Percentiles rank a stretch among this genome's conserved stretches.
These are phyloP conservation scores for Elsinoe necatrix DNA, from an alignment of 2,329 filamentous ascomycete genomes.

Conservation along the genomic window DNA sequence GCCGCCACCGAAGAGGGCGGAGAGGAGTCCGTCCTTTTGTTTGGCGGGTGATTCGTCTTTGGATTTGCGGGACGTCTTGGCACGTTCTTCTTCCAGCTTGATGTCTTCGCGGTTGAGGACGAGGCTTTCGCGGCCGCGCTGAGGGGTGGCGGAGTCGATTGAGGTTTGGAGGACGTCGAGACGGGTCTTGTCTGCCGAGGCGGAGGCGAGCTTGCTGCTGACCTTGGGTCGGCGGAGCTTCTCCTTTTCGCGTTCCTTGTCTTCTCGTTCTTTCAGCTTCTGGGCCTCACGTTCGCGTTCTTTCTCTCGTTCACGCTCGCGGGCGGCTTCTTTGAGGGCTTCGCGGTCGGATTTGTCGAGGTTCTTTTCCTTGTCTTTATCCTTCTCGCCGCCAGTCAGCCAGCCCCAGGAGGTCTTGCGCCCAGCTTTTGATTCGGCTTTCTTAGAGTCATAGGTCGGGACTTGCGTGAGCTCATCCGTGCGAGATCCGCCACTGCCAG, in stretches of 20 bases:
- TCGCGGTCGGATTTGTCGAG: constrained; percentile 61
- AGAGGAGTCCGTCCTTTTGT: constrained; percentile 74
- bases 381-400: constrained; percentile 61
- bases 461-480: constrained; percentile 76
- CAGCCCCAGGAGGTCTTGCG: constrained; percentile 81
- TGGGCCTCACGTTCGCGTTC: constrained; percentile 53
- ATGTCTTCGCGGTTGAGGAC: constrained; percentile 70
- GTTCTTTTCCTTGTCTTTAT: constrained; percentile 72
- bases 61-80: constrained; percentile 60
- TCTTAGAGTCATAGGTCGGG: constrained; percentile 66
- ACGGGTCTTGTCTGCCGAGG: constrained; percentile 59
- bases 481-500: constrained; percentile 56
- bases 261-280: constrained; percentile 44
- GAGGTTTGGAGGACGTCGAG: constrained; percentile 82
- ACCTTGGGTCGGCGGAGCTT: constrained; percentile 36
- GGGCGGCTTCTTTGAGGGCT: constrained; percentile 35
- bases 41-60: constrained; percentile 55
- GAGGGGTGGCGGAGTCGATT: constrained; percentile 51
- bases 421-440: constrained; percentile 58
- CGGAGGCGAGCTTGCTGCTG: constrained; percentile 54
- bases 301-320: constrained; percentile 11
- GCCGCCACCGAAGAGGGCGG: constrained; percentile 80
- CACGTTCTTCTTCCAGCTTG: constrained; percentile 71
- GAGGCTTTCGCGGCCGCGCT: constrained; percentile 66
- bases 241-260: constrained; percentile 34